Evolutionary conservation across 345 rosid genomes (phyloP).

Genomic region (Cardamine chenopodiifolia): DNA sequence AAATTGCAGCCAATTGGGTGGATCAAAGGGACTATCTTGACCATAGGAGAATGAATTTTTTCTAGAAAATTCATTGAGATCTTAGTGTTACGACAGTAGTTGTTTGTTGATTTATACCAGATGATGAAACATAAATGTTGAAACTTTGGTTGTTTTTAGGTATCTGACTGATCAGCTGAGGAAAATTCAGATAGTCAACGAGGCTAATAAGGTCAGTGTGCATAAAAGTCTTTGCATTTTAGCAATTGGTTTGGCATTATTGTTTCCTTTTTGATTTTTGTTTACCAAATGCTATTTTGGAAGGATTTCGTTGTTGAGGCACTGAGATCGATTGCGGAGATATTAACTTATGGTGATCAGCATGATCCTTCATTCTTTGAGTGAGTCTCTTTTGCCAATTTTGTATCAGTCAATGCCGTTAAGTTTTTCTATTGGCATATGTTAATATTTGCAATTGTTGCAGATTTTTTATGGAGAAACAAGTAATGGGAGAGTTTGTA

Average conservation of each 20-base stretch:
- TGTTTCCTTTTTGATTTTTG: conserved; percentile 15
- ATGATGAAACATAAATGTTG: background rate
- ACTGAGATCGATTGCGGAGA: conserved; percentile 90
- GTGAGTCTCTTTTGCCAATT: conserved; percentile 53
- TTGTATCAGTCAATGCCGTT: background rate
- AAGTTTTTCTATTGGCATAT: conserved; percentile 4
- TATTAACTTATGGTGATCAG: conserved; percentile 97
- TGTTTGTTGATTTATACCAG: background rate
- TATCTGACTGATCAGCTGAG: conserved; percentile 81
- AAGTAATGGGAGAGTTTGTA: conserved; percentile 95
- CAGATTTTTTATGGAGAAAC: conserved; percentile 96
- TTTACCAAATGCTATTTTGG: conserved; percentile 10
- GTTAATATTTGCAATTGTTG: conserved; percentile 22
- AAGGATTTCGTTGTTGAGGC: conserved; percentile 97
- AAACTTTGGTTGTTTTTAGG: conserved; percentile 45
- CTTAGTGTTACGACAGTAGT: background rate
- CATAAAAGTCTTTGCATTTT: background rate
- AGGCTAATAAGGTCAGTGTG: conserved; percentile 68
- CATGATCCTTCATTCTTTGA: conserved; percentile 82
- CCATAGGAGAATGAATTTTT: conserved; percentile 1
- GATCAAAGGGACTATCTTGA: background rate
- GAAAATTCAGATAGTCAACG: conserved; percentile 75
- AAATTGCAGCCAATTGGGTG: background rate
- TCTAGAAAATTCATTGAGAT: background rate
- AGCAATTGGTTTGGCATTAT: conserved; percentile 1